These are phyloP conservation scores for Fusarium nurragi DNA, from an alignment of 2,329 filamentous ascomycete genomes.

Conservation along the genomic window DNA sequence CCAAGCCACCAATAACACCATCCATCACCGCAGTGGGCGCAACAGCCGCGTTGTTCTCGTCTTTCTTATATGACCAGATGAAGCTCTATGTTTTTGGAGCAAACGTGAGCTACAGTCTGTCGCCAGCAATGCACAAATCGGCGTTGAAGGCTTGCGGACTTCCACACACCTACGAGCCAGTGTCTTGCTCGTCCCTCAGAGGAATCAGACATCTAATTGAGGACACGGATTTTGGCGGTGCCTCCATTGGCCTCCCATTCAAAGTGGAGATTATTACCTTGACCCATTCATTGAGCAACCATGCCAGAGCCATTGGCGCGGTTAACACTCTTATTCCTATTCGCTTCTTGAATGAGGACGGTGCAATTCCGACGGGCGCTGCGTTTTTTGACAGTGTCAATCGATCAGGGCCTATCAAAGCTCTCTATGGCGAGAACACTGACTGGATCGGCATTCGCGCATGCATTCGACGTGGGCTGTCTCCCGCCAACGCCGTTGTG, in stretches of 20 bases:
- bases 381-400: slow-evolving; percentile 63
- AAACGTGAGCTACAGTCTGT: slow-evolving; percentile 76
- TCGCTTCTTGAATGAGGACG: slow-evolving; percentile 66
- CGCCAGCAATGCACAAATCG: slow-evolving; percentile 80
- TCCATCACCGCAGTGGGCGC: slow-evolving; percentile 69
- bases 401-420: slow-evolving; percentile 71
- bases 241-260: slow-evolving; percentile 77
- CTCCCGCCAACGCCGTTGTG: slow-evolving; percentile 73
- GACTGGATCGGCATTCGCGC: slow-evolving; percentile 84
- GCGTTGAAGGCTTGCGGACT: slow-evolving; percentile 74
- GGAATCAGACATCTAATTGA: slow-evolving; percentile 71
- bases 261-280: slow-evolving; percentile 77
- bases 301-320: slow-evolving; percentile 78
- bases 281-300: slow-evolving; percentile 74
- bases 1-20: slow-evolving; percentile 39
- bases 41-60: slow-evolving; percentile 71
- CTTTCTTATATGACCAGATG: slow-evolving; percentile 74
- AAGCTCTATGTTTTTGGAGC: slow-evolving; percentile 79
- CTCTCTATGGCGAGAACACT: slow-evolving; percentile 81
- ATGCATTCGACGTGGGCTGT: slow-evolving; percentile 76
- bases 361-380: slow-evolving; percentile 64
- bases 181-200: slow-evolving; percentile 69
- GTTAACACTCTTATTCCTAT: slow-evolving; percentile 81
- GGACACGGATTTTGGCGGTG: slow-evolving; percentile 75
- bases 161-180: slow-evolving; percentile 72